Evolutionary conservation across 1,139 yeast genomes (phyloP).

Genomic region (Geotrichum bryndzae): DNA sequence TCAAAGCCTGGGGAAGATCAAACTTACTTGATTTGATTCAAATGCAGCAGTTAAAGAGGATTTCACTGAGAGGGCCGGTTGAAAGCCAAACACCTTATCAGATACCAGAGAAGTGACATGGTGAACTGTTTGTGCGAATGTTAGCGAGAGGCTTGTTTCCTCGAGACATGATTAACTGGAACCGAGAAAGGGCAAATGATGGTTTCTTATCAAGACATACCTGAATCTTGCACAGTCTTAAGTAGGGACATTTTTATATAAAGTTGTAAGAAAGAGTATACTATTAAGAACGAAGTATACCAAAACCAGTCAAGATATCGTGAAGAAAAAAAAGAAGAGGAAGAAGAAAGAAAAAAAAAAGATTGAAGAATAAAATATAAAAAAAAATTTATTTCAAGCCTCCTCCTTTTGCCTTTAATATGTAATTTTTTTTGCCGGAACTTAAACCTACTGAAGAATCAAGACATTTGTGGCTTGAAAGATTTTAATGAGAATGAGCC

Average conservation of each 20-base stretch:
- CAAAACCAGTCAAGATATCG: not conserved
- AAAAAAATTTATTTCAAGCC: not conserved
- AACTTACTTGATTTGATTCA: conserved; percentile 15
- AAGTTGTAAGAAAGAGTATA: not conserved
- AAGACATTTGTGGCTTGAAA: conserved; percentile 9
- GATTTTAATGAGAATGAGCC: conserved; percentile 5
- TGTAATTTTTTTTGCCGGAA: not conserved
- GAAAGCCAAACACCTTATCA: conserved; percentile 41
- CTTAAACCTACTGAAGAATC: not conserved
- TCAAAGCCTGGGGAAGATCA: not conserved
- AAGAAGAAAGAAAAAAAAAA: not conserved
- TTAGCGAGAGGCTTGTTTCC: not conserved
- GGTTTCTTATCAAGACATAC: conserved; percentile 7
- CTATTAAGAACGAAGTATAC: not conserved
- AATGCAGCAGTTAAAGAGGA: conserved; percentile 34
- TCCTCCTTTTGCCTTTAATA: not conserved
- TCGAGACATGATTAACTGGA: not conserved
- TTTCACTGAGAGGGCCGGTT: conserved; percentile 45
- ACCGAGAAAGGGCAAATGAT: not conserved
- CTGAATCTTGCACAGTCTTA: conserved; percentile 10
- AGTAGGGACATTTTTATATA: not conserved
- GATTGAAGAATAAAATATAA: not conserved
- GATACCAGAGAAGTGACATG: conserved; percentile 30
- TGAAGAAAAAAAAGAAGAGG: not conserved
- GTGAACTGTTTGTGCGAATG: conserved; percentile 22